Conservation (phyloP, 371 early-diverging fungal genomes). For the Mortierella sp. region DNA sequence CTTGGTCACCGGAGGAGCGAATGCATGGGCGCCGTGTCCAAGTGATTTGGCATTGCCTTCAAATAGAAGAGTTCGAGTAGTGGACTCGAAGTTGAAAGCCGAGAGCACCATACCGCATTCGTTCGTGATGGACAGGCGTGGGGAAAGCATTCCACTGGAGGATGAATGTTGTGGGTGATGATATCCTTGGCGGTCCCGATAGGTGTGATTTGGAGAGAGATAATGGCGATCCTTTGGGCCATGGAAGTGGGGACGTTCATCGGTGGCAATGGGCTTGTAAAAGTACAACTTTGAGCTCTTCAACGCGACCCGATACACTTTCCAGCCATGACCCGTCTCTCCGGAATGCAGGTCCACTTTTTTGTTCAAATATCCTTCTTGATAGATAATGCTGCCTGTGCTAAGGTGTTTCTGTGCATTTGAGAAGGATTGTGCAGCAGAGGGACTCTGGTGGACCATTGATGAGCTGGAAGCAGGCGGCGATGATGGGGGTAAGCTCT, state of each 20-base stretch:
- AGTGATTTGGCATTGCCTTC: constrained; percentile 57
- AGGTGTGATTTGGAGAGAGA: constrained; percentile 17
- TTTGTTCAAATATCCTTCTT: constrained; percentile 75
- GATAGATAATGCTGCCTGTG: constrained; percentile 37
- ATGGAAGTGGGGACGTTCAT: constrained; percentile 64
- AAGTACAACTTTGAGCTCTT: constrained; percentile 86
- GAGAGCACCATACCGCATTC: constrained; percentile 64
- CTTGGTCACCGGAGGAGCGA: constrained; percentile 60
- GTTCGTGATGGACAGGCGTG: constrained; percentile 41
- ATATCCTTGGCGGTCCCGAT: constrained; percentile 31
- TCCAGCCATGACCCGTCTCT: constrained; percentile 81
- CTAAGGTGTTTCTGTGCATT: constrained; percentile 35
- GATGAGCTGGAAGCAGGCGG: not conserved
- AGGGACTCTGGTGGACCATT: not conserved
- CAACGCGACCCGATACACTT: constrained; percentile 77
- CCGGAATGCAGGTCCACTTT: constrained; percentile 70
- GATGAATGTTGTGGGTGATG: constrained; percentile 55
- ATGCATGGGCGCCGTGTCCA: constrained; percentile 26
- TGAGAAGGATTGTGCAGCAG: constrained; percentile 9
- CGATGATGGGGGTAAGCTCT: not conserved
- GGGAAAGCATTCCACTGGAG: constrained; percentile 27
- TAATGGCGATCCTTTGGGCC: constrained; percentile 61
- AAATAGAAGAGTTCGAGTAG: constrained; percentile 62
- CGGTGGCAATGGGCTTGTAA: constrained; percentile 72
- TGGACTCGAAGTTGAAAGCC: constrained; percentile 65